These are phyloP conservation scores for Farysia itapuensis DNA, from an alignment of 1,284 basidiomycete genomes.

Conservation along the genomic window DNA sequence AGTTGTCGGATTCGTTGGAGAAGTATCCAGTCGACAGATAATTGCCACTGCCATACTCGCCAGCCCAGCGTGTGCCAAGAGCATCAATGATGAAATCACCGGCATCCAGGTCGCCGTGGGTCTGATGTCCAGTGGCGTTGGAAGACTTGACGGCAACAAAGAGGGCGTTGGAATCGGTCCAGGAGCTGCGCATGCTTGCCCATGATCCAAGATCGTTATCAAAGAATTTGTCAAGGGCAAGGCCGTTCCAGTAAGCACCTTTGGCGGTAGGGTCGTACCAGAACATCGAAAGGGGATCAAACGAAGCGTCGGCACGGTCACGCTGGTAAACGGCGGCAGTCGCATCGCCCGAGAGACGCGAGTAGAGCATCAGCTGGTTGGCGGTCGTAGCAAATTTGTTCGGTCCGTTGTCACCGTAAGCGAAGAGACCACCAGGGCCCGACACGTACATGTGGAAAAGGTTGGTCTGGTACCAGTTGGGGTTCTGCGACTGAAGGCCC, in stretches of 20 bases:
- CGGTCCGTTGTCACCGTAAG: conserved; percentile 90
- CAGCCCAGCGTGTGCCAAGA: conserved; percentile 89
- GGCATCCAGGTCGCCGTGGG: conserved; percentile 87
- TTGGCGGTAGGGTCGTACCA: conserved; percentile 84
- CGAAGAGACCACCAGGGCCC: conserved; percentile 84
- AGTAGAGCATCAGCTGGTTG: conserved; percentile 54
- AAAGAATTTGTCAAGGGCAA: conserved; percentile 81
- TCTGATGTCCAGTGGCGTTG: conserved; percentile 71
- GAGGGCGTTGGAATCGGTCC: conserved; percentile 82
- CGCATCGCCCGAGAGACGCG: conserved; percentile 62
- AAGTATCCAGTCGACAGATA: conserved; percentile 66
- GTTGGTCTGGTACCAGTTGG: conserved; percentile 71
- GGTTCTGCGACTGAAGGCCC: conserved; percentile 67
- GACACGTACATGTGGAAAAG: conserved; percentile 86
- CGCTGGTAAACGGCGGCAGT: conserved; percentile 85
- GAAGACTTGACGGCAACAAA: conserved; percentile 89
- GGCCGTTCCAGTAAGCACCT: conserved; percentile 88
- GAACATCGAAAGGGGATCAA: conserved; percentile 93
- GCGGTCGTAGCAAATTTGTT: conserved; percentile 77
- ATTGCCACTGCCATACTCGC: conserved; percentile 87
- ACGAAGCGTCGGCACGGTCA: conserved; percentile 76
- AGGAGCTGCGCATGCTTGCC: conserved; percentile 85
- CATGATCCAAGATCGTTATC: conserved; percentile 69
- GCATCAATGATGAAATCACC: conserved; percentile 96
- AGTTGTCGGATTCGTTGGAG: conserved; percentile 35